Base-by-base conservation (phyloP, 495 filamentous ascomycete genomes). In the Podospora pseudoanserina region DNA sequence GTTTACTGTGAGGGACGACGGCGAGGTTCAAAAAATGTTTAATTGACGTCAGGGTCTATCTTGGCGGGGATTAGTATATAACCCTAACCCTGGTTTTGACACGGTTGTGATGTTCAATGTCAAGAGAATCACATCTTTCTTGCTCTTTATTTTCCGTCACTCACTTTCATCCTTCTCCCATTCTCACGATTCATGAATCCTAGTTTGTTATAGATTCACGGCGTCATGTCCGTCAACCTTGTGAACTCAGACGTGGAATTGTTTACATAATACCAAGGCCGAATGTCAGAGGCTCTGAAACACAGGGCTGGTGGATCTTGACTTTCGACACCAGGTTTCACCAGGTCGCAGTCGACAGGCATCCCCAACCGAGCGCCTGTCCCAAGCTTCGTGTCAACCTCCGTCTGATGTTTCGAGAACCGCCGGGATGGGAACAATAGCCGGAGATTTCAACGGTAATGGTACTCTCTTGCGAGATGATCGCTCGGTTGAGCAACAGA, bases 281-380 rank as follows among this genome's bases (percentile, higher is more conserved):
- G 39, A 49, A 49, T 49, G 39, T 49, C 39, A 49, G 9, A 9
- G 39, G 39, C 39, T 49, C 39, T 49, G 39, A 49, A 49, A 49
- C 39, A 49, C 39, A 49, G 5, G 39, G 39, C 39, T 49, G 9
- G 39, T 49, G 39, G 39, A 49, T 49, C 39, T 49, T 11, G 15
- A 13, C 39, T 16, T 16, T 49, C 39, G 61, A 63, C 61, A 63
- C 61, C 61, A 63, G 20, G 61, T 63, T 63, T 63, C 61, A 63
- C n/a, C 30, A 62, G 26, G 30, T 62, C 27, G 60, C 27, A 62
- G 20, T 61, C 13, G 59, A 61, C 59, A 61, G 59, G 23, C 27
- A 61, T 27, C 23, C 23, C 20, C 20, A 32, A 61, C 59, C 59
- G 59, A 58, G 56, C 56, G 56, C 6, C 27, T 34, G 59, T 20